These are phyloP conservation scores for Ophiosphaerella herpotricha DNA, from an alignment of 2,329 filamentous ascomycete genomes.

Conservation along the genomic window DNA sequence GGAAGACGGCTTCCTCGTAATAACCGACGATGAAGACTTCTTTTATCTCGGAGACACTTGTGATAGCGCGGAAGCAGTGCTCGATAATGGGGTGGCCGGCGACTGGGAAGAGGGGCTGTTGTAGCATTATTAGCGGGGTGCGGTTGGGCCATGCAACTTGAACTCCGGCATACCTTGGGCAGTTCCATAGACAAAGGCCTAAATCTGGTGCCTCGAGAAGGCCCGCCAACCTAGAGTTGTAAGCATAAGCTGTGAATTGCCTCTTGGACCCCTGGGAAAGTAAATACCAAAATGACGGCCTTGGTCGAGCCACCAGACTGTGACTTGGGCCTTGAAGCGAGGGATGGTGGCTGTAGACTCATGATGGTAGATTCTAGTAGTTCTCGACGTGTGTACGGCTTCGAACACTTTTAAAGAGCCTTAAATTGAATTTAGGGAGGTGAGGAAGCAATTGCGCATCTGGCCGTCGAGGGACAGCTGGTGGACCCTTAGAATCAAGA, in stretches of 20 bases:
- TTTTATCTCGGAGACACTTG: constrained; percentile 87
- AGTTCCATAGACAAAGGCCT: constrained; percentile 92
- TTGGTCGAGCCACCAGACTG: constrained; percentile 67
- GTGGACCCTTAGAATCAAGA: constrained; percentile 30
- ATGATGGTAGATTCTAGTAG: constrained; percentile 22
- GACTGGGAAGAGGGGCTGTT: constrained; percentile 93
- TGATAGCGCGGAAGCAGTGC: constrained; percentile 91
- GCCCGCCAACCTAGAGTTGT: constrained; percentile 78
- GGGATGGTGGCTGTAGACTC: constrained; percentile 45
- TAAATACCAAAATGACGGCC: constrained; percentile 85
- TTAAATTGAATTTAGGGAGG: constrained; percentile 10
- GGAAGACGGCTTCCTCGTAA: constrained; percentile 96
- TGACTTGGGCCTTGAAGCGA: constrained; percentile 42
- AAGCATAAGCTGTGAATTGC: constrained; percentile 20
- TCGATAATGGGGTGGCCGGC: constrained; percentile 98
- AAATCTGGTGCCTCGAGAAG: constrained; percentile 93
- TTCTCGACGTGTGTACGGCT: background rate
- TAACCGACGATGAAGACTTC: constrained; percentile 99
- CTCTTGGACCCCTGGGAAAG: constrained; percentile 9
- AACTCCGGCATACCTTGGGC: constrained; percentile 71
- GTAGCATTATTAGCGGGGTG: constrained; percentile 21
- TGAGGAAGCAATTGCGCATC: constrained; percentile 29
- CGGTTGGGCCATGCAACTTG: constrained; percentile 6
- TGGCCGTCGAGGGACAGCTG: constrained; percentile 28
- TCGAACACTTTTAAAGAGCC: background rate